Base-by-base conservation (phyloP, 805 yeast genomes). In the Kuraishia capsulata region DNA sequence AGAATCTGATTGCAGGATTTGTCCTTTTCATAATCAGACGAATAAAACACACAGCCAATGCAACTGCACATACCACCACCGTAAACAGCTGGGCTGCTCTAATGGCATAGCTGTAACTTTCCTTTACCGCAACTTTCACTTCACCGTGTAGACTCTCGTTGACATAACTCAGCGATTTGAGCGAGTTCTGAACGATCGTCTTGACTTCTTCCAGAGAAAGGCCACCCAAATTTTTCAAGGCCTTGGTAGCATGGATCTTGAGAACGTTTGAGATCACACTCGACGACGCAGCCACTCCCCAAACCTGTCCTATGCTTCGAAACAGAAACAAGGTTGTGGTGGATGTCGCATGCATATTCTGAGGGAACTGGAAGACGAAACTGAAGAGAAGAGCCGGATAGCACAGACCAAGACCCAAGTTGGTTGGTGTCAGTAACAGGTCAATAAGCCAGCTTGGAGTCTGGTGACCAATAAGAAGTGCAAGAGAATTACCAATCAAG, bases 251-350 rank as follows among this genome's bases (percentile, higher is more conserved):
- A 20, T 14, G 20, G 21, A 16, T 32, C 18, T 29, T 36, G 20
- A 46, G 28, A 19, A 35, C 36, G 25, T 40, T 42, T 32, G 41
- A 35, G 19, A 46, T 36, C 24, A 46, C 35, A 4, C 43, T 44
- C 4, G 50, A 35, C n/a, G 49, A 36, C 14, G 53, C 48, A 2
- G 65, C 54, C 18, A 62, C 66, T 6, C 68, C 68, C 63, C 65
- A 62, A 1, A 62, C 65, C 3, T 64, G 62, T 5, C 68, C 68
- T 25, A 63, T 50, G 41, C 65, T 61, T 42, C 69, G 49, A 50
- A 60, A 52, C 25, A 63, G 48, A 39, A 61, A 61, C 4, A 61
- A 54, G 3, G 65, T 61, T 8, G 67, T 59, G 8, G 69, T 64
- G 1, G 67, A 61, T 5, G 61, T 56, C 3, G 68, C 69, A 42